These are phyloP conservation scores for Eremochloa ophiuroides DNA, from an alignment of 176 grass and related monocot genomes.

Conservation along the genomic window DNA sequence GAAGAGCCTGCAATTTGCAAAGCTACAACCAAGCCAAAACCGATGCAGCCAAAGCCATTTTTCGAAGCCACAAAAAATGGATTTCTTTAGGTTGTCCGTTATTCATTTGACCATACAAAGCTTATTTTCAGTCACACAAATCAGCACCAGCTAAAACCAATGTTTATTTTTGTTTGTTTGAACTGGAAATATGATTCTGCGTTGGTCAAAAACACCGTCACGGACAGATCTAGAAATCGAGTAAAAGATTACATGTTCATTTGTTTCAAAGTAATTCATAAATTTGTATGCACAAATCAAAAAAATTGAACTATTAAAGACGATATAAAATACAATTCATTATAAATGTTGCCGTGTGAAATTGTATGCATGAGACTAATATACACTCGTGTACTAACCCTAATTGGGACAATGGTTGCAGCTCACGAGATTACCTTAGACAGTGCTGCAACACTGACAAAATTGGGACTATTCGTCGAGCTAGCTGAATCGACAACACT, in stretches of 20 bases:
- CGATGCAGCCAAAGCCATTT: background rate
- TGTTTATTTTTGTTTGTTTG: too few species aligned
- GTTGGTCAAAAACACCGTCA: background rate
- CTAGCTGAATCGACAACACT: constrained; percentile 16
- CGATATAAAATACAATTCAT: background rate
- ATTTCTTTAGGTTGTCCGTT: background rate
- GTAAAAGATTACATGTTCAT: background rate
- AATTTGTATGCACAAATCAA: background rate
- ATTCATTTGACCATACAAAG: too few species aligned
- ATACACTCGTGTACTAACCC: background rate
- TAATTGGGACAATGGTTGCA: background rate
- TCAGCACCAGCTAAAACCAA: too few species aligned
- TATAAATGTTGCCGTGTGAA: background rate
- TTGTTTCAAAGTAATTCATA: background rate
- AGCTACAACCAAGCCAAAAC: background rate
- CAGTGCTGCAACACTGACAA: background rate
- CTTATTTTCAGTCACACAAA: too few species aligned
- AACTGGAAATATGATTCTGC: too few species aligned
- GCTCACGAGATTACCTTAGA: background rate
- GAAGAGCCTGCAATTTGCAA: background rate
- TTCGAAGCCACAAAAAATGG: background rate
- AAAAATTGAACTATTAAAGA: background rate
- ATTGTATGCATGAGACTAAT: background rate
- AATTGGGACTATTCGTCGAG: background rate
- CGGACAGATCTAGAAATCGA: background rate